Evolutionary conservation across 1,284 basidiomycete genomes (phyloP).

Genomic region (Athelia sp.): DNA sequence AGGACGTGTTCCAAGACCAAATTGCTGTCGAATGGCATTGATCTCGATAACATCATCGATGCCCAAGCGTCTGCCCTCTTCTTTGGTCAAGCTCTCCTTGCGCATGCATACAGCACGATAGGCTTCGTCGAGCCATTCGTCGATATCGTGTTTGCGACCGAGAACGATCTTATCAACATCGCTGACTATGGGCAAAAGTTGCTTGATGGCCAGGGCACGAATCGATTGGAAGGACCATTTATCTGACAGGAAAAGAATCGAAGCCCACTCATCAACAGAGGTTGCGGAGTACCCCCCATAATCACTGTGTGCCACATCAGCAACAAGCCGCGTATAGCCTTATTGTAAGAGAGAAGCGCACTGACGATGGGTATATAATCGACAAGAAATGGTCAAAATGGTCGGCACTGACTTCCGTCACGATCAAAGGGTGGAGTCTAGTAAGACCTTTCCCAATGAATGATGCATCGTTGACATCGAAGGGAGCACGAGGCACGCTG

Average conservation of each 20-base stretch:
- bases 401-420: neutral
- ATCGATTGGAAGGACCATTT: neutral
- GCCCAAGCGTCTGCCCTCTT: neutral
- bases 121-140: neutral
- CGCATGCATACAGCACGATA: neutral
- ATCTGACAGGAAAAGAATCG: neutral
- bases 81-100: neutral
- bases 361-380: neutral
- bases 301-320: neutral
- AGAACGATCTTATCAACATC: neutral
- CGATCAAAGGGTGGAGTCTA: neutral
- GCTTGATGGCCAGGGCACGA: neutral
- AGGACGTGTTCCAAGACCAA: neutral
- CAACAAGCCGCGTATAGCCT: neutral
- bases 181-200: neutral
- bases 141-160: neutral
- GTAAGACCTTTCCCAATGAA: conserved; percentile 3
- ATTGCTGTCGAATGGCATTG: neutral
- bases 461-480: conserved; percentile 13
- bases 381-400: neutral
- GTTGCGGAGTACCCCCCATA: neutral
- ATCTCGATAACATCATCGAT: conserved; percentile 5
- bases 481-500: conserved; percentile 13
- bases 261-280: neutral
- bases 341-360: neutral